These are phyloP conservation scores for Vaccinium darrowii DNA, from an alignment of 148 eudicot species.

Conservation along the genomic window DNA sequence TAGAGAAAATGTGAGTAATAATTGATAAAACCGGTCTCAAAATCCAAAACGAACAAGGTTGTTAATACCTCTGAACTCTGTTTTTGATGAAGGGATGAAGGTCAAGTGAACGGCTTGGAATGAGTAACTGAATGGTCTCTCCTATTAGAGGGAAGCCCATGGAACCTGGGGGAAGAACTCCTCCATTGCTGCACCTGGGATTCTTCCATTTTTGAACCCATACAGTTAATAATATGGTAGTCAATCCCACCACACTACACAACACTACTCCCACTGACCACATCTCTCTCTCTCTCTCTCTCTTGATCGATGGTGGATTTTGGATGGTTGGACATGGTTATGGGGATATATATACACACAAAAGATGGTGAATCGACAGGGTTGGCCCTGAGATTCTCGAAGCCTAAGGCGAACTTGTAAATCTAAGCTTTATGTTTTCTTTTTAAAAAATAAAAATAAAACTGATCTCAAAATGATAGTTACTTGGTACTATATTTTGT, in stretches of 20 bases:
- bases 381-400: too few relatives aligned
- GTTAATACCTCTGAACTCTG: not conserved
- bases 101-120: not conserved
- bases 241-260: not conserved
- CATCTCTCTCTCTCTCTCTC: not conserved
- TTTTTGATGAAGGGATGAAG: slow-evolving; percentile 8
- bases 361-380: too few relatives aligned
- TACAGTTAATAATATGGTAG: not conserved
- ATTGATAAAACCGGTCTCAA: too few relatives aligned
- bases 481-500: too few relatives aligned
- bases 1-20: too few relatives aligned
- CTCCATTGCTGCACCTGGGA: not conserved
- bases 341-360: too few relatives aligned
- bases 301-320: not conserved
- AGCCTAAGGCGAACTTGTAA: too few relatives aligned
- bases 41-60: too few relatives aligned
- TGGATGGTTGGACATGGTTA: not conserved
- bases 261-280: not conserved
- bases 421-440: too few relatives aligned
- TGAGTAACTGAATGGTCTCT: not conserved
- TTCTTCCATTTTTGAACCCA: not conserved
- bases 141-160: not conserved
- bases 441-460: too few relatives aligned
- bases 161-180: slow-evolving; percentile 4
- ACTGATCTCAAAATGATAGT: too few relatives aligned